Base-by-base conservation (phyloP, 2,329 filamentous ascomycete genomes). In the Pseudogymnoascus sp. region DNA sequence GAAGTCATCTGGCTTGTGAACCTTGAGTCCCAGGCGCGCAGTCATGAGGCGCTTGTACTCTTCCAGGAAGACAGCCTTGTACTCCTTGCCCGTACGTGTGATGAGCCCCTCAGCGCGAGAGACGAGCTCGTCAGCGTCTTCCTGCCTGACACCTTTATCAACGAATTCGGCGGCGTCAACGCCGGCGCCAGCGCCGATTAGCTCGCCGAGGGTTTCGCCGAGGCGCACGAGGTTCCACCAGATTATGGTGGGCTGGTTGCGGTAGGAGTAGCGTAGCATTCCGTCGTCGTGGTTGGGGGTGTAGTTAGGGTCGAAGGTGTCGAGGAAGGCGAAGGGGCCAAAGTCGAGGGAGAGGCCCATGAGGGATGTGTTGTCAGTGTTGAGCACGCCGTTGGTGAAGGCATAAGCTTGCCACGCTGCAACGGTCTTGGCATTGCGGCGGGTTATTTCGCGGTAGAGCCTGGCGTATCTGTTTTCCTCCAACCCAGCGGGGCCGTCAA, bases 331-430 rank as follows among this genome's bases (percentile, higher is more conserved):
- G 70, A 99, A 99, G 0, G 94, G 94, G 0, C 94, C 94, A 72
- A 92, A 99, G 75, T 99, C 94, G 66, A 99, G 88, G 5, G 89
- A 93, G 0, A 99, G 78, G 0, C 94, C 94, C 63, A 87, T 87
- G 60, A 99, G 83, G 0, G 92, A 96, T 0, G 94, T 99, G 74
- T 99, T 99, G 73, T 99, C 94, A 0, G 94, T 97, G 76, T 99
- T 99, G 64, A 99, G 80, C 3, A 99, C 94, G 53, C 94, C 94
- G 71, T 99, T 99, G 82, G 96, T 97, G 77, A 99, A 99, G n/a
- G 91, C 94, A 71, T 97, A 97, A 0, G 91, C 92, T 77, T 99
- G 95, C 93, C 94, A 97, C 68, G 88, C 84, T 10, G 94, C 94
- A 1, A 97, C 92, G 0, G 90, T 95, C 64, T 82, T 80, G 1